A percentile compares a stretch with the other conserved stretches of the same genome.
Evolutionary conservation across 257 asterid species (phyloP).

Genomic region (Nicotiana paniculata): DNA sequence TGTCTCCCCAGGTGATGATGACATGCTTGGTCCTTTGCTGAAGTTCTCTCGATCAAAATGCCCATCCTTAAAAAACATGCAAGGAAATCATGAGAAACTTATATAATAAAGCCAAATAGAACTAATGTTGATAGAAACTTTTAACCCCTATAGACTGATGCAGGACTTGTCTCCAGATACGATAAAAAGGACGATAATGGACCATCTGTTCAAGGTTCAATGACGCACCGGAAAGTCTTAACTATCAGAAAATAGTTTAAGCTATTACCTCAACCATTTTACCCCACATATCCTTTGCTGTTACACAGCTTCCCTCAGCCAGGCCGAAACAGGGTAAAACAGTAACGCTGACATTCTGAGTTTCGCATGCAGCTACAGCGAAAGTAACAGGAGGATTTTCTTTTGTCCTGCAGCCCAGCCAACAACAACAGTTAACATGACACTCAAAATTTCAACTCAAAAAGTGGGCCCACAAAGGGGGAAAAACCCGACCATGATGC

Average conservation of each 20-base stretch:
- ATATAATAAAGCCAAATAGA: not conserved
- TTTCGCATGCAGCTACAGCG: conserved; percentile 94
- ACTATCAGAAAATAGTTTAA: not conserved
- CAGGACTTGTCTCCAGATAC: not conserved
- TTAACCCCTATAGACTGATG: not conserved
- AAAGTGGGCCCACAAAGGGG: not conserved
- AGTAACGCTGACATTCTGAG: conserved; percentile 89
- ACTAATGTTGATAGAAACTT: not conserved
- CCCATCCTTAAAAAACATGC: conserved; percentile 58
- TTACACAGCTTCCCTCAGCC: conserved; percentile 68
- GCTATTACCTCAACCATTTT: conserved; percentile 71
- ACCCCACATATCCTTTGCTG: conserved; percentile 97
- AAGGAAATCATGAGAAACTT: conserved; percentile 2
- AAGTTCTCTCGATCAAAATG: conserved; percentile 79
- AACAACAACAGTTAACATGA: not conserved
- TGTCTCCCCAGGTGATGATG: conserved; percentile 90
- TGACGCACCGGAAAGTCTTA: not conserved
- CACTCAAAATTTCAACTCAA: not conserved
- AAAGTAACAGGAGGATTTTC: conserved; percentile 86
- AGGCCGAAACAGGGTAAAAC: conserved; percentile 93
- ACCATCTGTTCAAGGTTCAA: not conserved
- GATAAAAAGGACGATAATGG: not conserved
- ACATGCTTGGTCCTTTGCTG: conserved; percentile 67
- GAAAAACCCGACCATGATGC: not conserved
- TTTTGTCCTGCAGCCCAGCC: conserved; percentile 65